A percentile compares a stretch with the other conserved stretches of the same genome.
These are phyloP conservation scores for Helotiales sp. DNA, from an alignment of 2,329 filamentous ascomycete genomes.

Conservation along the genomic window DNA sequence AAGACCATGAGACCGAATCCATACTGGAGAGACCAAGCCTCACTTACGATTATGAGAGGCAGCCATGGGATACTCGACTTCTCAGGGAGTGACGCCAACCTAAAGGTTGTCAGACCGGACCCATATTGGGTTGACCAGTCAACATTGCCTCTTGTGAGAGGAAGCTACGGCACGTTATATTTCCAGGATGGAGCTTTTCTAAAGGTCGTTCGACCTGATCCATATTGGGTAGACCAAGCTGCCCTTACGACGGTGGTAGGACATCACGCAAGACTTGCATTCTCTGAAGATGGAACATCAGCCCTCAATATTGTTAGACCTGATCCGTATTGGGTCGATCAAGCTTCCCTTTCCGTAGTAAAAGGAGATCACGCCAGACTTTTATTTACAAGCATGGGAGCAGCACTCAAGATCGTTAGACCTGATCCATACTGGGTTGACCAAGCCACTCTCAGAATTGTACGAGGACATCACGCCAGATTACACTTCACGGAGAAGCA, in stretches of 20 bases:
- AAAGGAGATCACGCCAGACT: background rate
- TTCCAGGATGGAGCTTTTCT: background rate
- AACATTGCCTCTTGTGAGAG: background rate
- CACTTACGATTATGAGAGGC: background rate
- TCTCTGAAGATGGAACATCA: background rate
- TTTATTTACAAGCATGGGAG: background rate
- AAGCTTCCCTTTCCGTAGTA: background rate
- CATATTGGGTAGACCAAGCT: background rate
- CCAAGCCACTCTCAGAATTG: background rate
- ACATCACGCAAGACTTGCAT: background rate
- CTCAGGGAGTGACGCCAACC: background rate
- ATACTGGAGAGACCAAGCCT: background rate
- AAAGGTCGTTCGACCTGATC: background rate
- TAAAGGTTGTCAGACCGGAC: background rate
- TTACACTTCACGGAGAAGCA: background rate
- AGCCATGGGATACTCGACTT: background rate
- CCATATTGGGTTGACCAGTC: background rate
- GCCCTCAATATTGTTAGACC: background rate
- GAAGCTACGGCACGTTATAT: background rate
- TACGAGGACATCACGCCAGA: background rate
- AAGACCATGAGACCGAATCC: background rate
- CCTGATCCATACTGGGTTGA: background rate
- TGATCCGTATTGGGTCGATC: constrained; percentile 7
- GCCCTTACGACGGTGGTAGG: background rate
- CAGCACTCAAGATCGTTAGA: background rate